Percentiles rank a stretch among this genome's conserved stretches.
These are phyloP conservation scores for Auricularia sp. DNA, from an alignment of 768 basidiomycete species.

Conservation along the genomic window DNA sequence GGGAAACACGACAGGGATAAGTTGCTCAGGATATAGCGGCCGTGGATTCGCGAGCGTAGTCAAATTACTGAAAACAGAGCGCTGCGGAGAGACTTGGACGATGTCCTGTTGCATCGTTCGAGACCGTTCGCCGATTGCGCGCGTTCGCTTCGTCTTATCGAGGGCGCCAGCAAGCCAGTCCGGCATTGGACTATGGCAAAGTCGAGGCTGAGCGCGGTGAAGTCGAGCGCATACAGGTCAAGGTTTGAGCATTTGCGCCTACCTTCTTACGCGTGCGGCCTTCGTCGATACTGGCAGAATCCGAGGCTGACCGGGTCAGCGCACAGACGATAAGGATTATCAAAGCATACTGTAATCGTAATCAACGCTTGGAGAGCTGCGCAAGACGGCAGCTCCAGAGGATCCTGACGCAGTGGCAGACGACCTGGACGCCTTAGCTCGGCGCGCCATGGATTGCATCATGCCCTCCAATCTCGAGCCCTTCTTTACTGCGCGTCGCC, in stretches of 20 bases:
- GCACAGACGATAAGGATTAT: too few species aligned
- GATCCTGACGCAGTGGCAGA: neutral
- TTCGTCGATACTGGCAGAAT: neutral
- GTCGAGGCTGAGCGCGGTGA: neutral
- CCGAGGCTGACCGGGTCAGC: too few species aligned
- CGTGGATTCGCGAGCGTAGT: neutral
- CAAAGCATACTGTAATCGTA: too few species aligned
- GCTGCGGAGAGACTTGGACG: neutral
- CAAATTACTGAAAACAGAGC: neutral
- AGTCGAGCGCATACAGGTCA: neutral
- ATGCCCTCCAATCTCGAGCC: neutral
- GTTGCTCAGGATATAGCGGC: neutral
- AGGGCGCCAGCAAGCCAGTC: neutral
- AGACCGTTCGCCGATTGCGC: neutral
- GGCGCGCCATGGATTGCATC: neutral
- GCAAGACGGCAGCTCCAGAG: neutral
- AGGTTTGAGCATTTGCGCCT: neutral
- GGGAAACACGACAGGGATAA: neutral
- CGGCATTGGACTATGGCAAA: neutral
- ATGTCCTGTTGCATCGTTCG: neutral
- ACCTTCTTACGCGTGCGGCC: neutral
- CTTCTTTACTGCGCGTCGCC: neutral
- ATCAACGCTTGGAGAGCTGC: too few species aligned
- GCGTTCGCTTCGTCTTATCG: neutral
- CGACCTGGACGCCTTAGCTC: neutral